Conservation (phyloP, 257 asterid species). For the Nicotiana undulata region DNA sequence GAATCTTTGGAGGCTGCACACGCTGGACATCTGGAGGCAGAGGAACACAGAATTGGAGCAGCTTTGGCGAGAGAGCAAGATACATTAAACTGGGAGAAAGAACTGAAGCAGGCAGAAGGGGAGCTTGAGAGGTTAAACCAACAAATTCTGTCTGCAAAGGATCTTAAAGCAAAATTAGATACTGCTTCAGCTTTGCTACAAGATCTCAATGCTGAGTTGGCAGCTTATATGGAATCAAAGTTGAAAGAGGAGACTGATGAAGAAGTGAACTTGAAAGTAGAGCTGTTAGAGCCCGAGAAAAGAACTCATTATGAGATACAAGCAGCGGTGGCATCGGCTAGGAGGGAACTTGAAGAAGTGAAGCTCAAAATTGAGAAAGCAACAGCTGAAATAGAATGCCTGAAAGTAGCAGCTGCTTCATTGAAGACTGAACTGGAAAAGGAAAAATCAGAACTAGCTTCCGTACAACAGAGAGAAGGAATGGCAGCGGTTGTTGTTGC, state of each 20-base stretch:
- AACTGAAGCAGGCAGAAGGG: conserved; percentile 57
- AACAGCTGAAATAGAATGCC: conserved; percentile 28
- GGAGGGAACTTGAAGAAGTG: conserved; percentile 69
- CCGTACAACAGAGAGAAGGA: conserved; percentile 55
- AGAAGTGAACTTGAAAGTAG: conserved; percentile 23
- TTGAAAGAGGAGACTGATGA: conserved; percentile 28
- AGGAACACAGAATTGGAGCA: conserved; percentile 75
- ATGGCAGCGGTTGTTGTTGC: conserved; percentile 55
- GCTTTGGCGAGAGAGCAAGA: conserved; percentile 82
- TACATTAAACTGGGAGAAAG: conserved; percentile 67
- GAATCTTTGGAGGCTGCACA: conserved; percentile 81
- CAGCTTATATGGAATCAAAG: conserved; percentile 68
- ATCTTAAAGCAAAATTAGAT: conserved; percentile 55
- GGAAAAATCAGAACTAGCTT: conserved; percentile 39
- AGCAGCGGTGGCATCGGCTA: conserved; percentile 43
- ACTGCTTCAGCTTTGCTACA: conserved; percentile 46
- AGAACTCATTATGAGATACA: conserved; percentile 44
- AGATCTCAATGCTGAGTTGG: conserved; percentile 65
- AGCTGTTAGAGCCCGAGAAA: conserved; percentile 29
- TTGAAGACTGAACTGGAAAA: conserved; percentile 43
- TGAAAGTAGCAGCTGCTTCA: conserved; percentile 45
- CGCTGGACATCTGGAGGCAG: conserved; percentile 82
- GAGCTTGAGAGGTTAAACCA: conserved; percentile 55
- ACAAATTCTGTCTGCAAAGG: conserved; percentile 45
- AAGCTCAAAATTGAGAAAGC: conserved; percentile 52